phyloP scores from a whole-genome alignment of 768 basidiomycete species.

The Auricularia auricula-judae region DNA sequence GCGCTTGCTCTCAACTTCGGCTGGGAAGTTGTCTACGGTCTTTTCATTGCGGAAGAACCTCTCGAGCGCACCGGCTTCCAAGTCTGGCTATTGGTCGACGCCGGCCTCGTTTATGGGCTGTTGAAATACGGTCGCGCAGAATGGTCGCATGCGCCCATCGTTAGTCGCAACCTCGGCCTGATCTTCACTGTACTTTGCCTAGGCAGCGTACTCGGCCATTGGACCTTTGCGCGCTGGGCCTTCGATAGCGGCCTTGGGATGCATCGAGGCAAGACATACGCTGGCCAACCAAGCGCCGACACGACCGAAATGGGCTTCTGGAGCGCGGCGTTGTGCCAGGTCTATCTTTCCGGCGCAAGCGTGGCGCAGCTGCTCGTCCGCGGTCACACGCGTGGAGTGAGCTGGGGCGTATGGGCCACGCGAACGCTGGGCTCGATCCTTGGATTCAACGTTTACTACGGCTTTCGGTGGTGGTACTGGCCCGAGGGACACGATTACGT shows the following conservation, averaged over 20 bases:
- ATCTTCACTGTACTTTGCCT: not conserved
- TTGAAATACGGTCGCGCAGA: not conserved
- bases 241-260: not conserved
- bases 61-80: not conserved
- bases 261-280: not conserved
- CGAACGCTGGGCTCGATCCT: not conserved
- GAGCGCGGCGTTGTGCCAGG: not conserved
- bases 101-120: not conserved
- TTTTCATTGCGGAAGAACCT: not conserved
- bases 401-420: not conserved
- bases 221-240: not conserved
- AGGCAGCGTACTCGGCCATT: not conserved
- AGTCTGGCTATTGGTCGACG: not conserved
- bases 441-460: not conserved
- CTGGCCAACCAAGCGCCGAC: not conserved
- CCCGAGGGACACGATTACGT: not conserved
- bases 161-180: not conserved
- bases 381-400: not conserved
- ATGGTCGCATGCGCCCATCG: not conserved
- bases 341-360: not conserved
- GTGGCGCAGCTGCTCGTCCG: not conserved
- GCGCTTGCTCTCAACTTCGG: not conserved
- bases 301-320: not conserved
- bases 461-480: not conserved
- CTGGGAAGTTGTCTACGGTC: not conserved